Base-by-base conservation (phyloP, 176 grass and related monocot species). In the Avena atlantica region DNA sequence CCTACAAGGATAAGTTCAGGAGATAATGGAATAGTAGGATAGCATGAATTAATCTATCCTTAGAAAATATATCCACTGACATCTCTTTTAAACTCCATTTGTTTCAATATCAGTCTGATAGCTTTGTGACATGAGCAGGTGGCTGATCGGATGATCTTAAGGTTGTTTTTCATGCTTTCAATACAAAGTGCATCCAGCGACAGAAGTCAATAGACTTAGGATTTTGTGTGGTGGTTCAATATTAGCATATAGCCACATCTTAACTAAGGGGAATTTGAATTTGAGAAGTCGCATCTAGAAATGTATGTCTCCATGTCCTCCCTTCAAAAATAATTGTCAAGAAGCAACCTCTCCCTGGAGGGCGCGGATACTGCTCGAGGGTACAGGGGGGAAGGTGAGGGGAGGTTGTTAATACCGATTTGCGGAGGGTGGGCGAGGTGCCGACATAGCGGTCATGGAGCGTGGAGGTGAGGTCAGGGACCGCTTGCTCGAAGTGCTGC, bases 401-500 rank as follows among this genome's bases (percentile, higher is more conserved):
- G 27, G 27, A 27, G 82, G 16, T 40, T 27, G 64, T 3, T 19
- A 23, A 75, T 92, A 98, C 95, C 89, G 81, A 92, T 89, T 86
- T 86, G 72, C 91, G 89, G 42, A 98, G 79, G 44, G 89, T 50
- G 0, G 91, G 91, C 9, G 93, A 86, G 42, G 93, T 82, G 56
- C n/a, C 74, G 6, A 67, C 79, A 83, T 95, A 95, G 34, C 78
- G 78, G 24, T 90, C 83, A 31, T 73, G 84, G 4, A 93, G 53
- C n/a, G 89, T 68, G 24, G 91, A 84, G 15, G 89, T 58, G 58
- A 98, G 85, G 11, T 92, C 89, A 37, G 71, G 55, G 27, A 93
- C 91, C 25, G 93, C 91, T 57, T 78, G 91, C 91, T 93, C 91
- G 82, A 95, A 98, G 2, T 92, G 91, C 27, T 89, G 89, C 86